phyloP scores from a whole-genome alignment of 768 basidiomycete genomes.

The Hebeloma cylindrosporum region DNA sequence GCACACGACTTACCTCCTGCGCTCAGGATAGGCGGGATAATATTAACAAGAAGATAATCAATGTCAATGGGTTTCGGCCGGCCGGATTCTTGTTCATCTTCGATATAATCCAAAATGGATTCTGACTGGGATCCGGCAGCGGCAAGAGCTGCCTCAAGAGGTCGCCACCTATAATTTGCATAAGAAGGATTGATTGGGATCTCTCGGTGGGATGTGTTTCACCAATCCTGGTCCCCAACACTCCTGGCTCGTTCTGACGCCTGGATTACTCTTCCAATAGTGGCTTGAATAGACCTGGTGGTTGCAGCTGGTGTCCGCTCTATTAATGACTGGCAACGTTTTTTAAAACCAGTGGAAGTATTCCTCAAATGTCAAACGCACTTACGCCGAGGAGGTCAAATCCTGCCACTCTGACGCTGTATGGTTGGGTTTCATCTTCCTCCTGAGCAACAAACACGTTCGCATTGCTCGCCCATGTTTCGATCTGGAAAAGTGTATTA shows the following conservation, averaged over 20 bases:
- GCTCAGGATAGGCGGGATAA: constrained; percentile 75
- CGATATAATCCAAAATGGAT: constrained; percentile 70
- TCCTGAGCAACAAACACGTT: constrained; percentile 95
- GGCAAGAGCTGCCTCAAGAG: constrained; percentile 82
- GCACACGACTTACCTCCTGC: constrained; percentile 53
- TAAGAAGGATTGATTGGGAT: constrained; percentile 1
- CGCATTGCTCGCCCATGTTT: constrained; percentile 85
- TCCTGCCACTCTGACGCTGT: constrained; percentile 80
- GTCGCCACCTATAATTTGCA: constrained; percentile 73
- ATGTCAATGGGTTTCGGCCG: constrained; percentile 73
- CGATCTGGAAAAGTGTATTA: constrained; percentile 56
- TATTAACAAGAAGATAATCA: constrained; percentile 67
- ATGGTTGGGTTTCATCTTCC: constrained; percentile 83
- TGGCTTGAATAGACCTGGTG: constrained; percentile 51
- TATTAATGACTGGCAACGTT: constrained; percentile 49
- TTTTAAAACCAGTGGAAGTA: background rate
- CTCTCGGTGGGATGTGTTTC: constrained; percentile 1
- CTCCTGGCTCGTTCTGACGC: constrained; percentile 57
- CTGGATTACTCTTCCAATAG: constrained; percentile 53
- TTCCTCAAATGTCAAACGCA: background rate
- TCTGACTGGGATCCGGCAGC: constrained; percentile 80
- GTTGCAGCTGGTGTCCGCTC: constrained; percentile 54
- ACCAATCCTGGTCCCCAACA: constrained; percentile 65
- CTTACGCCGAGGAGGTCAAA: constrained; percentile 80
- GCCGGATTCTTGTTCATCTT: constrained; percentile 70